Evolutionary conservation across 2,329 filamentous ascomycete genomes (phyloP).

Genomic region (Penicillium sp.): DNA sequence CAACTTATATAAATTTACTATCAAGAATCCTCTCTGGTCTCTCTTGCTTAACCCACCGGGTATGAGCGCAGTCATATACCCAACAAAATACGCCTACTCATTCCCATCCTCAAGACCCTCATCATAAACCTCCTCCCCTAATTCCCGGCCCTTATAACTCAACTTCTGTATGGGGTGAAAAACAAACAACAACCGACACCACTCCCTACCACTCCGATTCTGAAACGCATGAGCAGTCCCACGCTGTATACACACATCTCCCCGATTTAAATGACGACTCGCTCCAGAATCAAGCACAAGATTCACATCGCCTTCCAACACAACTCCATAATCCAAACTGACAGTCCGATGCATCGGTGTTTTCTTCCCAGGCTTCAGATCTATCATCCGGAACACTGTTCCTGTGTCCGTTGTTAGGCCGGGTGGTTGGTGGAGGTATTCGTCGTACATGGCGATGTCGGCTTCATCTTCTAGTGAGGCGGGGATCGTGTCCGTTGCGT

Average conservation of each 20-base stretch:
- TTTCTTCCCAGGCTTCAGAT: slow-evolving; percentile 33
- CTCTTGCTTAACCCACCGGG: too few species aligned
- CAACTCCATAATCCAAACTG: slow-evolving; percentile 39
- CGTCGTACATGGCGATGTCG: slow-evolving; percentile 36
- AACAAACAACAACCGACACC: slow-evolving; percentile 35
- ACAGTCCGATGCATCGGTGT: slow-evolving; percentile 41
- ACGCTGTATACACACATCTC: slow-evolving; percentile 38
- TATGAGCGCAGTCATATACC: too few species aligned
- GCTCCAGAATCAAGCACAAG: slow-evolving; percentile 39
- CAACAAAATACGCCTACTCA: background rate
- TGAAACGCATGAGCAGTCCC: slow-evolving; percentile 34
- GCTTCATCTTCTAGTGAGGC: slow-evolving; percentile 30
- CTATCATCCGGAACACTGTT: slow-evolving; percentile 36
- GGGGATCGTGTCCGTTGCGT: slow-evolving; percentile 31
- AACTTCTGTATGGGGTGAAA: slow-evolving; percentile 32
- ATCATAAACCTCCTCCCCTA: slow-evolving; percentile 49
- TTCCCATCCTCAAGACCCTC: slow-evolving; percentile 20
- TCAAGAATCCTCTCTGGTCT: too few species aligned
- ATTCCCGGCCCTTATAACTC: slow-evolving; percentile 51
- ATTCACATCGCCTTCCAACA: slow-evolving; percentile 40
- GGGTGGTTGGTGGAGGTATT: slow-evolving; percentile 34
- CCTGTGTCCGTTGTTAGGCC: slow-evolving; percentile 34
- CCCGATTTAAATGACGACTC: slow-evolving; percentile 30
- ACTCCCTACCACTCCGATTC: slow-evolving; percentile 27
- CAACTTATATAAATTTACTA: too few species aligned